A percentile compares a stretch with the other conserved stretches of the same genome.
Evolutionary conservation across 1,284 basidiomycete species (phyloP).

Genomic region (Apiotrichum akiyoshidainum): DNA sequence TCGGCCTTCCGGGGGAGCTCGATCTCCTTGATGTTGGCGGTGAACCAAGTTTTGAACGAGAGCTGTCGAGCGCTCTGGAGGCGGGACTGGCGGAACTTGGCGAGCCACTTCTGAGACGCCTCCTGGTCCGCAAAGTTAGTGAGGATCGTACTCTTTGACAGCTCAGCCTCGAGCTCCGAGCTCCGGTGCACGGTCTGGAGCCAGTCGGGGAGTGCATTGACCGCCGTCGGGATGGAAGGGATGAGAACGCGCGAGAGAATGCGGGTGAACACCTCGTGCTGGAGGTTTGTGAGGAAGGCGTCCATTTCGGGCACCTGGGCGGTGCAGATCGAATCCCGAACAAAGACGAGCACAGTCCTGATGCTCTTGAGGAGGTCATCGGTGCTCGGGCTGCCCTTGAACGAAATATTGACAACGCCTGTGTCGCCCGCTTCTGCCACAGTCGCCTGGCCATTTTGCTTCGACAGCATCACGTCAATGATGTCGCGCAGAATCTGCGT

Average conservation of each 20-base stretch:
- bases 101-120: constrained; percentile 50
- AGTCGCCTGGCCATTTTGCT: background rate
- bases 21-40: background rate
- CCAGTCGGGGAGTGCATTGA: constrained; percentile 60
- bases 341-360: constrained; percentile 21
- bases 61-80: constrained; percentile 8
- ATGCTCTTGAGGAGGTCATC: constrained; percentile 21
- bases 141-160: constrained; percentile 25
- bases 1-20: background rate
- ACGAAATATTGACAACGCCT: too few species aligned
- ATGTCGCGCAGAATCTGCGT: constrained; percentile 18
- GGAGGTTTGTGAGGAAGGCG: constrained; percentile 21
- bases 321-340: constrained; percentile 18
- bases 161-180: constrained; percentile 62
- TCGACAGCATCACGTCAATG: background rate
- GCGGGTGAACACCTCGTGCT: constrained; percentile 30
- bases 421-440: background rate
- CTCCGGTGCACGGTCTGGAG: constrained; percentile 59
- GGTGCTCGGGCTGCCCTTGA: background rate
- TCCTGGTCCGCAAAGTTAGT: constrained; percentile 51
- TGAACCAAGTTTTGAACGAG: background rate
- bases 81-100: constrained; percentile 8
- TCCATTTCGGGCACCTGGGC: constrained; percentile 14
- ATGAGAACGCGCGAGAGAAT: constrained; percentile 65
- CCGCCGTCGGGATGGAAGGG: constrained; percentile 63